These are phyloP conservation scores for Colletotrichum liriopes DNA, from an alignment of 2,329 filamentous ascomycete genomes.

Conservation along the genomic window DNA sequence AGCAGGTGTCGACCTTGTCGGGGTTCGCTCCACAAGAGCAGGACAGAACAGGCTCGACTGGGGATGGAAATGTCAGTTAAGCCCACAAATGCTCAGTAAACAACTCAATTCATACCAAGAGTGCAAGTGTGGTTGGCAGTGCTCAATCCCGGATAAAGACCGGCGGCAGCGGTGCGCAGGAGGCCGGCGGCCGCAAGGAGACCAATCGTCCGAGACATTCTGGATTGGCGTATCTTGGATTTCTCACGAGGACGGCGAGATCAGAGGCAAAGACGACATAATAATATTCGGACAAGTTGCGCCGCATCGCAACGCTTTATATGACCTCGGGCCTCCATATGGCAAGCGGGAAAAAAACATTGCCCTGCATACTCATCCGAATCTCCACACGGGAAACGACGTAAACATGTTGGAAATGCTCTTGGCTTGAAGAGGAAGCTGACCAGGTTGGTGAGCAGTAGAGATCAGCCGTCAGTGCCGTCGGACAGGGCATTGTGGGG, in stretches of 20 bases:
- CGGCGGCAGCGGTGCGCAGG: slow-evolving; percentile 52
- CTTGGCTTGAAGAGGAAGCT: slow-evolving; percentile 45
- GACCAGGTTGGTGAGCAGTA: slow-evolving; percentile 23
- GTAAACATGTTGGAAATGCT: slow-evolving; percentile 25
- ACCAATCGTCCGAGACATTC: slow-evolving; percentile 48
- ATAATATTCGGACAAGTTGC: not conserved
- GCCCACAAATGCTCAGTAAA: not conserved
- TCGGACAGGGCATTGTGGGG: slow-evolving; percentile 29
- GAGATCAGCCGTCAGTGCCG: slow-evolving; percentile 29
- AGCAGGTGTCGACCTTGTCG: slow-evolving; percentile 72
- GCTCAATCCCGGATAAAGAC: slow-evolving; percentile 61
- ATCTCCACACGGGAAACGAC: slow-evolving; percentile 39
- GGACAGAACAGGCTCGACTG: slow-evolving; percentile 58
- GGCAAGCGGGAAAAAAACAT: slow-evolving; percentile 11
- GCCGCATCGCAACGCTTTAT: slow-evolving; percentile 17
- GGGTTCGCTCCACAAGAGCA: slow-evolving; percentile 64
- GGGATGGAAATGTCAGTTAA: slow-evolving; percentile 12
- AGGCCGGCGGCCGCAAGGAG: slow-evolving; percentile 48
- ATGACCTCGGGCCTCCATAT: slow-evolving; percentile 29
- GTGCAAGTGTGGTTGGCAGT: slow-evolving; percentile 71
- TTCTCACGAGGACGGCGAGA: slow-evolving; percentile 11
- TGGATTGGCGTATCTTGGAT: slow-evolving; percentile 7
- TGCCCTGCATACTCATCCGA: slow-evolving; percentile 6
- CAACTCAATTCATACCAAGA: slow-evolving; percentile 55
- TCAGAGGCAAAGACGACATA: slow-evolving; percentile 8